Evolutionary conservation across 192 early-diverging fungal genomes (phyloP).

Genomic region (Endogone sp.): DNA sequence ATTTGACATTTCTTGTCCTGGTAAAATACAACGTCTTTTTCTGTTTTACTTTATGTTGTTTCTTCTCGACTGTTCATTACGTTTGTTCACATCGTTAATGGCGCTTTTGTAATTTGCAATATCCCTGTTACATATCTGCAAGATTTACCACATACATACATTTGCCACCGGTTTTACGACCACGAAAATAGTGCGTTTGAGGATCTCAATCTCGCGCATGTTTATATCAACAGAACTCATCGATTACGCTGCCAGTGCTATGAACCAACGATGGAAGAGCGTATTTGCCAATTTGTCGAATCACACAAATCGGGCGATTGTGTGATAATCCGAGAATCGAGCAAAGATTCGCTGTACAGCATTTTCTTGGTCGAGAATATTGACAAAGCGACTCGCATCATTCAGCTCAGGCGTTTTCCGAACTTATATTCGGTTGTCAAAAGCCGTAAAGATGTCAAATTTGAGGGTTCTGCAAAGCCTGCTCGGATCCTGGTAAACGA

Average conservation of each 20-base stretch:
- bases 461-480: not conserved
- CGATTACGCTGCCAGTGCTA: not conserved
- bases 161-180: constrained; percentile 5
- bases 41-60: no score
- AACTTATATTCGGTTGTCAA: not conserved
- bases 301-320: not conserved
- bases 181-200: constrained; percentile 1
- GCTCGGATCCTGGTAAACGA: not conserved
- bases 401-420: not conserved
- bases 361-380: not conserved
- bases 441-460: not conserved
- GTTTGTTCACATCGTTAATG: no score
- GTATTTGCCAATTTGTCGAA: not conserved
- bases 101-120: not conserved
- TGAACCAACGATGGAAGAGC: not conserved
- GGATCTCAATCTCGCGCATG: not conserved
- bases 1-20: not conserved
- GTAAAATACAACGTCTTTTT: constrained; percentile 1
- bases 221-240: not conserved
- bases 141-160: constrained; percentile 6
- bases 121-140: not conserved
- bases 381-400: not conserved
- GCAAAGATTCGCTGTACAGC: not conserved
- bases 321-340: not conserved
- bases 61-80: no score